Base-by-base conservation (phyloP, 2,329 filamentous ascomycete genomes). In the Fusarium sp. region DNA sequence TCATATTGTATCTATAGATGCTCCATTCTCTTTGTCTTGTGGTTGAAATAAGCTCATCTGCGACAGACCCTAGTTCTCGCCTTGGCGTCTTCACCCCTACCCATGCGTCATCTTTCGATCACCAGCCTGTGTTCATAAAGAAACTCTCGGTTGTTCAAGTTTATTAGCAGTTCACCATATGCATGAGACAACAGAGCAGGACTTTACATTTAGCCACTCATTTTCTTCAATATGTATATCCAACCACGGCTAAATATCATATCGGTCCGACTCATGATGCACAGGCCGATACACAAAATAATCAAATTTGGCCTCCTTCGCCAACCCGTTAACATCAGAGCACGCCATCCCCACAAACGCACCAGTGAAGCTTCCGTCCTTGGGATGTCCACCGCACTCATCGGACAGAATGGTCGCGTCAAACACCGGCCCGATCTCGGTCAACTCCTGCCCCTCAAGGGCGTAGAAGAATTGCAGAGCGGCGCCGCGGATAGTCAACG, bases 301-400 rank as follows among this genome's bases (percentile, higher is more conserved):
- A 56, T 86, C 84, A 75, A 87, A 87, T 6, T 62, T 76, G 0
- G 85, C 85, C 52, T 77, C 73, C 53, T 75, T 65, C 10, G 78
- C 83, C 17, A 80, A 81, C 4, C 85, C 85, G 56, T 88, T 87
- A 41, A 87, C 55, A 73, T 88, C 85, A 4, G 84, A 87, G 40
- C 82, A 84, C 1, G 85, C 85, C 65, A 88, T 76, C 0, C 85
- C 85, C 1, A 87, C 82, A 77, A 88, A 88, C 1, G 87, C 85
- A 1, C 87, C 87, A 1, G 87, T 90, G 65, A 90, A 90, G 73
- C 87, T 90, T 2, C 87, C 87, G 65, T 89, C 86, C 4, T 79
- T 82, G 62, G 84, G 82, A 63, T 89, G 87, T 0, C 87, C 87
- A 11, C 87, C 87, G 58, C 87, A 90, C 77, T 90, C 88, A 68